phyloP scores from a whole-genome alignment of 352 stramenopile species.

The Thalassiosira pacifica region DNA sequence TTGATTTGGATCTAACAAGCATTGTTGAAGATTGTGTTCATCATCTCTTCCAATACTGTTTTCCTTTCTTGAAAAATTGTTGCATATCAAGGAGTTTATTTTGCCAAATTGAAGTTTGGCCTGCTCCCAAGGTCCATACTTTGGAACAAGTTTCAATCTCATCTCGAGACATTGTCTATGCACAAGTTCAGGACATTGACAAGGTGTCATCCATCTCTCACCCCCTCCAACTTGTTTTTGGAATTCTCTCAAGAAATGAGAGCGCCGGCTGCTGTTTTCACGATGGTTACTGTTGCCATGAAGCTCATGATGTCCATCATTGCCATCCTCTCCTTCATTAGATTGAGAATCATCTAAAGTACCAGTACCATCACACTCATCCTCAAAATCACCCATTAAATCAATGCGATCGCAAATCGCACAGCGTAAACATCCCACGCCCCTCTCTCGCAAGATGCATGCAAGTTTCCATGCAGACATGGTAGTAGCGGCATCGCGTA shows the following conservation, averaged over 20 bases:
- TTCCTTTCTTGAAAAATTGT: too few relatives aligned
- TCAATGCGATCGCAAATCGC: constrained; percentile 58
- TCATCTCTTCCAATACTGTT: too few relatives aligned
- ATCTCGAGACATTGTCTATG: constrained; percentile 39
- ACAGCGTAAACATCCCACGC: constrained; percentile 51
- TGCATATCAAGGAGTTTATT: too few relatives aligned
- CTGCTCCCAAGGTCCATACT: constrained; percentile 39
- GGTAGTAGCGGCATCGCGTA: constrained; percentile 41
- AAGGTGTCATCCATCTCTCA: constrained; percentile 41
- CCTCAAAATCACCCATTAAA: constrained; percentile 41
- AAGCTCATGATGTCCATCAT: too few relatives aligned
- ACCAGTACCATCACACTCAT: constrained; percentile 11
- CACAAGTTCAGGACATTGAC: constrained; percentile 40
- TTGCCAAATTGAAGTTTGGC: constrained; percentile 5
- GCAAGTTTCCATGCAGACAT: constrained; percentile 60
- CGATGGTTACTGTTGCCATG: neutral
- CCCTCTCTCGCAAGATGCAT: constrained; percentile 38
- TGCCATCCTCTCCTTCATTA: neutral
- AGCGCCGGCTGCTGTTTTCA: neutral
- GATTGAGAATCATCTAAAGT: neutral
- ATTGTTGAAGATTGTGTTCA: too few relatives aligned
- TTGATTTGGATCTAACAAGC: too few relatives aligned
- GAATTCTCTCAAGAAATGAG: constrained; percentile 36
- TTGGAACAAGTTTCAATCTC: constrained; percentile 35
- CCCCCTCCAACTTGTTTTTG: constrained; percentile 26